Base-by-base conservation (phyloP, 1,284 basidiomycete species). In the Pseudozyma hubeiensis region DNA sequence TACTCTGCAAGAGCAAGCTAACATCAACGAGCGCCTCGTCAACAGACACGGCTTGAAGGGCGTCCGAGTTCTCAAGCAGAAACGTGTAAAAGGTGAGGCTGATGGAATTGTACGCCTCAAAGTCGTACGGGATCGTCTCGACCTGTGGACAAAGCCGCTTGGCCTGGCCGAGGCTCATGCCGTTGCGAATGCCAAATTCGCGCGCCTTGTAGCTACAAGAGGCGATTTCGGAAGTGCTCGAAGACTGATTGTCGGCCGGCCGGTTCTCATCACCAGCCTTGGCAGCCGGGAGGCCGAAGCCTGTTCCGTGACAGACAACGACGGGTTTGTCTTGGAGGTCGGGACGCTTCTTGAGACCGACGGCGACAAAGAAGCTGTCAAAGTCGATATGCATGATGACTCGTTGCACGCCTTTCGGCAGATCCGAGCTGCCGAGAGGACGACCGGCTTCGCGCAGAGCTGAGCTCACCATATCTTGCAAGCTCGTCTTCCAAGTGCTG, bases 1-100 rank as follows among this genome's bases (percentile, higher is more conserved):
- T 77, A 14, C 44, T 57, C 31, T 72, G 66, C 19, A 93, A 89
- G 0, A 89, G 88, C 9, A 86, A 88, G 0, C 92, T 91, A 5
- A 95, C 93, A 61, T 98, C 95, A 64, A 98, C 89, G 10, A 98
- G 87, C 0, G 94, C 95, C 84, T 99, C 96, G 75, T 99, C 96
- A 1, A 99, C 92, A 7, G 93, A 96, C 1, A 97, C 95, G 0
- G 95, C 94, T 86, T 98, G 91, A 5, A 98, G 87, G 72, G 95
- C 93, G 79, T 97, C 94, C 5, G 93, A 92, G 78, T 93, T 90
- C 0, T 88, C 87, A 88, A 97, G 92, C 19, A 99, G 87, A 55
- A 97, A 91, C 1, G 92, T 92, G 85, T 99, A 99, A 82, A 98
- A 97, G 37, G 91, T 61, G 92, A 95, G 64, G 77, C 92, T 93